A percentile compares a stretch with the other conserved stretches of the same genome.
These are phyloP conservation scores for Ophiosphaerella herpotricha DNA, from an alignment of 2,329 filamentous ascomycete genomes.

Conservation along the genomic window DNA sequence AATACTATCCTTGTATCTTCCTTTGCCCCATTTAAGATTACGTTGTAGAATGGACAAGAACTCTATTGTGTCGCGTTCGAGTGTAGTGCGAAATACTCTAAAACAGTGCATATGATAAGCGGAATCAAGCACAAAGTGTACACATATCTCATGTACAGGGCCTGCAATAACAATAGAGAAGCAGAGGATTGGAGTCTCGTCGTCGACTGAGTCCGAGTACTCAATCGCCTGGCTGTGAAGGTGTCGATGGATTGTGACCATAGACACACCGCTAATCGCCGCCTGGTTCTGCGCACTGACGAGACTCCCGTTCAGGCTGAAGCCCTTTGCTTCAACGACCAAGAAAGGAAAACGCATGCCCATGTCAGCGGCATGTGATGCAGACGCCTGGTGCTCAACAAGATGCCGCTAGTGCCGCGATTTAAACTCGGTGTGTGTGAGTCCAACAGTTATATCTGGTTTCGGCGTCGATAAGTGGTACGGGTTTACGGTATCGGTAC, in stretches of 20 bases:
- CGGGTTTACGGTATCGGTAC: conserved; percentile 20
- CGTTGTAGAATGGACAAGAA: not conserved
- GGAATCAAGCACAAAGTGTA: conserved; percentile 2
- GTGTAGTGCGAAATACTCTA: not conserved
- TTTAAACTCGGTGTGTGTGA: conserved; percentile 13
- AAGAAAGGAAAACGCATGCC: conserved; percentile 23
- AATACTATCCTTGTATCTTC: not conserved
- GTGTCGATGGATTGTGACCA: conserved; percentile 13
- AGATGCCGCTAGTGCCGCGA: conserved; percentile 8
- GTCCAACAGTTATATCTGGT: conserved; percentile 20
- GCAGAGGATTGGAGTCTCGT: not conserved
- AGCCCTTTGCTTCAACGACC: conserved; percentile 19
- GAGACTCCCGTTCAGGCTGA: conserved; percentile 15
- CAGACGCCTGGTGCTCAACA: conserved; percentile 14
- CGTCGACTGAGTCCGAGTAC: too few species aligned
- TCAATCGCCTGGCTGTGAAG: too few species aligned
- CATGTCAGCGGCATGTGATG: conserved; percentile 18
- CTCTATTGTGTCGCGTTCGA: not conserved
- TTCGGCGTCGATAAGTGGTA: conserved; percentile 24
- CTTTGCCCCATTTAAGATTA: not conserved
- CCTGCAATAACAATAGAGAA: conserved; percentile 3
- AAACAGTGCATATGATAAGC: not conserved
- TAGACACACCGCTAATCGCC: conserved; percentile 17
- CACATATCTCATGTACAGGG: conserved; percentile 13
- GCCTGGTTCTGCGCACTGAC: conserved; percentile 25